Evolutionary conservation across 768 basidiomycete species (phyloP), one percentile per base, ranked within the genome.

Genomic region (Boletus sp.): DNA sequence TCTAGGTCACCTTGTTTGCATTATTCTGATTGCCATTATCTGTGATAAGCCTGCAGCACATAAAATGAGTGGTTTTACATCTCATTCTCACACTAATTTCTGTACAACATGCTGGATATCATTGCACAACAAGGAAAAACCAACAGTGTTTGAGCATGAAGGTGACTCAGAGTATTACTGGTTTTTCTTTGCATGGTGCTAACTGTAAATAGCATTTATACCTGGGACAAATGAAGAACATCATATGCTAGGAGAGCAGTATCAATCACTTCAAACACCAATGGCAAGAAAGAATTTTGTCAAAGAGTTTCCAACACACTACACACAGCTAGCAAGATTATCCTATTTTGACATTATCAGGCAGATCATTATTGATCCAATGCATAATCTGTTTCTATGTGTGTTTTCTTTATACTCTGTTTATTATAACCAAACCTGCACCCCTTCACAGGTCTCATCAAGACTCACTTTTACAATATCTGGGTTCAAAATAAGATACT

Each of bases 381-480:
- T 30, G 45, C 29, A 46, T 12, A 46, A 46, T 18, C 40, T 41
- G 5, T 41, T 41, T 18, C 40, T 24, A 24, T 1, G 24, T 24
- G 24, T 3, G 3, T 24, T 24, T 24, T 24, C 24, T 24, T 24
- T 24, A 24, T 3, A 24, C 24, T 24, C 24, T 24, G 24, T 24
- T 24, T 24, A 3, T 24, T 24, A 24, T 24, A 24, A 24, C 3
- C 24, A 24, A 24, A 3, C 24, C 24, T 24, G 24, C 24, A 24
- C 24, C 24, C 24, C 24, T 24, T 24, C 24, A 24, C 24, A 24
- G 24, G 24, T 24, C 24, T 24, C 24, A 24, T 55, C 15, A 55
- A 55, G 17, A 55, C 54, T 5, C 67, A 69, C 41, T 69, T 69
- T 49, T 69, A 69, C 18, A 62, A 67, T 20, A 69, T 69, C 12